Conservation (phyloP, 2,329 filamentous ascomycete genomes). For the Alternaria arbusti region DNA sequence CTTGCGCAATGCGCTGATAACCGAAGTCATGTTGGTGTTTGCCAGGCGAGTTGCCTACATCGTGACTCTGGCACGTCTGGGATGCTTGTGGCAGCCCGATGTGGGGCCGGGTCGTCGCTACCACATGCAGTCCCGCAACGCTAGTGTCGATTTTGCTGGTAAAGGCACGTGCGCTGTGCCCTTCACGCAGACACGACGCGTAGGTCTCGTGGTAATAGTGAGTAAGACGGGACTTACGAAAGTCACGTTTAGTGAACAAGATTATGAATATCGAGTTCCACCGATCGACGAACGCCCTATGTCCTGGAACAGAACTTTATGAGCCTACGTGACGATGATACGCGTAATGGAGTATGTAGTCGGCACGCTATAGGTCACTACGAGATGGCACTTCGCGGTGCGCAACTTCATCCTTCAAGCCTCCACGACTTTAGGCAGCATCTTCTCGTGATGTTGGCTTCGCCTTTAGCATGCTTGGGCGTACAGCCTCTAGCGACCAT, state of each 20-base stretch:
- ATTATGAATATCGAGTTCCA: background rate
- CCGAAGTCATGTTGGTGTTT: slow-evolving; percentile 15
- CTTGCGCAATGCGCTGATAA: slow-evolving; percentile 49
- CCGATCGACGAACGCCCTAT: background rate
- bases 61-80: slow-evolving; percentile 4
- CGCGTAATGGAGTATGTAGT: background rate
- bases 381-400: background rate
- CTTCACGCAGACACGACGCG: background rate
- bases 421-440: background rate
- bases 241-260: background rate
- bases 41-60: slow-evolving; percentile 1
- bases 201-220: background rate
- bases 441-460: background rate
- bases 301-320: background rate
- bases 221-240: background rate
- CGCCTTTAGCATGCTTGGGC: background rate
- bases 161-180: background rate
- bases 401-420: background rate
- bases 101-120: slow-evolving; percentile 8
- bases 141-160: background rate
- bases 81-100: slow-evolving; percentile 6
- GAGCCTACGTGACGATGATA: background rate
- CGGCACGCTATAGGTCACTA: background rate
- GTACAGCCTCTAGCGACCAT: background rate
- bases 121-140: background rate